phyloP scores from a whole-genome alignment of 257 asterid species.

The Lithospermum erythrorhizon region DNA sequence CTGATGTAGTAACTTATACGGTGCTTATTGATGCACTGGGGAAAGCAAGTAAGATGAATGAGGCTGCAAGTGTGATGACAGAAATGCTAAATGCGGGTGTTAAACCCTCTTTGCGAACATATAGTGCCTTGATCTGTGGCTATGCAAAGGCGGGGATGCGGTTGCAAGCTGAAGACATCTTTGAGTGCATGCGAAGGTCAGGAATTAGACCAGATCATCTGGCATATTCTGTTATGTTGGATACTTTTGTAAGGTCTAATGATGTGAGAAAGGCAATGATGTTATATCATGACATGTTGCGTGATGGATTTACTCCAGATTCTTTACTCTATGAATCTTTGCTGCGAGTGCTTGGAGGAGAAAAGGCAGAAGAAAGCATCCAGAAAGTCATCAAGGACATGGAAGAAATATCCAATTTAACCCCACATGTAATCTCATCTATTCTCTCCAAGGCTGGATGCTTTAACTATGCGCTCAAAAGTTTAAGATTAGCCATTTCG shows the following conservation, averaged over 20 bases:
- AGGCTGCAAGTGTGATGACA: conserved; percentile 78
- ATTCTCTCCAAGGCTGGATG: conserved; percentile 71
- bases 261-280: conserved; percentile 41
- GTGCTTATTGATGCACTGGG: conserved; percentile 86
- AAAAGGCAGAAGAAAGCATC: conserved; percentile 33
- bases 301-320: conserved; percentile 63
- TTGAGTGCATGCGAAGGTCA: conserved; percentile 62
- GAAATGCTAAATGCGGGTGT: conserved; percentile 73
- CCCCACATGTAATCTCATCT: conserved; percentile 51
- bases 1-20: conserved; percentile 91
- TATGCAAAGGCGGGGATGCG: conserved; percentile 76
- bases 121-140: conserved; percentile 93
- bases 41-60: conserved; percentile 65
- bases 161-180: conserved; percentile 61
- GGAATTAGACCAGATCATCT: conserved; percentile 81
- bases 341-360: conserved; percentile 48
- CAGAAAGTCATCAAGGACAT: conserved; percentile 56
- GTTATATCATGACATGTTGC: conserved; percentile 63
- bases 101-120: conserved; percentile 73
- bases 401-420: conserved; percentile 47
- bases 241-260: conserved; percentile 66
- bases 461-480: conserved; percentile 60
- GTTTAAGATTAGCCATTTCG: conserved; percentile 48
- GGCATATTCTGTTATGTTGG: conserved; percentile 81
- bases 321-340: conserved; percentile 43